phyloP scores from a whole-genome alignment of 345 rosid genomes.

The Raphanus raphanistrum region DNA sequence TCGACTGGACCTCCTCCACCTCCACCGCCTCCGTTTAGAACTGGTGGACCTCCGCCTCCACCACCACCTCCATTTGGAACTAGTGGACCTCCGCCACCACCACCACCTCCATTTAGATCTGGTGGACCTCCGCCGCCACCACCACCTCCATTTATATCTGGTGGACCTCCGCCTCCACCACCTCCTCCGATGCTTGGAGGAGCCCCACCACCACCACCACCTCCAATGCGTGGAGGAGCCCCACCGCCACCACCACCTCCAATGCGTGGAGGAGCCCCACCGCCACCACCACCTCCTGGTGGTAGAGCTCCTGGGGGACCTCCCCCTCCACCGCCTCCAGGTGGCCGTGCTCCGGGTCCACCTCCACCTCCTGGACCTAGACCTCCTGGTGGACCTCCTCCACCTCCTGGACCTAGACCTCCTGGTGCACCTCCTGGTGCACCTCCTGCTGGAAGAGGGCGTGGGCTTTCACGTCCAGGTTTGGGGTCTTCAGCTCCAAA shows the following conservation, averaged over 20 bases:
- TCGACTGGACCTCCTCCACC: conserved; percentile 31
- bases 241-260: conserved; percentile 53
- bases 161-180: conserved; percentile 34
- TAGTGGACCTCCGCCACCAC: conserved; percentile 38
- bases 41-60: conserved; percentile 40
- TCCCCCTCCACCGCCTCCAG: conserved; percentile 70
- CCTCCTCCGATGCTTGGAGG: conserved; percentile 35
- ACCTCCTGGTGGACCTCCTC: conserved; percentile 75
- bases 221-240: conserved; percentile 40
- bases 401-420: conserved; percentile 74
- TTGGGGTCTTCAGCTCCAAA: conserved; percentile 50
- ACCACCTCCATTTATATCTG: conserved; percentile 34
- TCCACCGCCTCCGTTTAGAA: conserved; percentile 28
- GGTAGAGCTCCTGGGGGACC: conserved; percentile 48
- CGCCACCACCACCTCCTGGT: conserved; percentile 48
- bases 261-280: conserved; percentile 38
- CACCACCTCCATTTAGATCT: conserved; percentile 8
- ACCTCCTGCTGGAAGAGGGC: conserved; percentile 64
- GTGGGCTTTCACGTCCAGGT: conserved; percentile 61
- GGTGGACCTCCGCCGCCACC: conserved; percentile 49
- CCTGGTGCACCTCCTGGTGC: conserved; percentile 66
- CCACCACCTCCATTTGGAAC: conserved; percentile 26
- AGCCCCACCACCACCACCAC: conserved; percentile 36
- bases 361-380: conserved; percentile 70
- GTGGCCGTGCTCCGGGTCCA: conserved; percentile 58